These are phyloP conservation scores for Coemansia sp. DNA, from an alignment of 371 early-diverging fungal genomes.

Conservation along the genomic window DNA sequence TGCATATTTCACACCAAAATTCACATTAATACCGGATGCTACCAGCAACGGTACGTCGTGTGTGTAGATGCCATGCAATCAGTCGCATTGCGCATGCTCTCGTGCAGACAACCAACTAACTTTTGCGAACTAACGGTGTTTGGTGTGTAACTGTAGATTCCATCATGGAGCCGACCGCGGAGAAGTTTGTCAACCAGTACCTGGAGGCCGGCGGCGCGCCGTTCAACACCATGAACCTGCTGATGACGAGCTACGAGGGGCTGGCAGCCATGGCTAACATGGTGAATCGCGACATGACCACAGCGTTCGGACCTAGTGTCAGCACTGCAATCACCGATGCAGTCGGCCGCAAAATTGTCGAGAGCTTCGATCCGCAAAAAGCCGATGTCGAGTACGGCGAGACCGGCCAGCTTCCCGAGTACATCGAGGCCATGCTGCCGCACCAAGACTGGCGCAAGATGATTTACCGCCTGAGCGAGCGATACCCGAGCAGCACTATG, in stretches of 20 bases:
- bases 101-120: too few species aligned
- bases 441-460: slow-evolving; percentile 63
- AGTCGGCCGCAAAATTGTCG: slow-evolving; percentile 57
- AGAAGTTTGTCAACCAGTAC: slow-evolving; percentile 53
- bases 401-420: slow-evolving; percentile 52
- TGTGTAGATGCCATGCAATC: background rate
- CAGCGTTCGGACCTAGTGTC: slow-evolving; percentile 54
- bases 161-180: slow-evolving; percentile 63
- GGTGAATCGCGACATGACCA: slow-evolving; percentile 51
- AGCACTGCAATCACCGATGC: slow-evolving; percentile 55
- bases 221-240: slow-evolving; percentile 59
- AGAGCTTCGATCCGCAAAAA: slow-evolving; percentile 59
- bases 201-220: slow-evolving; percentile 63
- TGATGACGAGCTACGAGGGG: slow-evolving; percentile 66
- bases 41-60: background rate
- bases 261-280: slow-evolving; percentile 67
- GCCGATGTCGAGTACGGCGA: slow-evolving; percentile 57
- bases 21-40: too few species aligned
- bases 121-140: too few species aligned
- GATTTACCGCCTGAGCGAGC: slow-evolving; percentile 64
- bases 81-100: background rate
- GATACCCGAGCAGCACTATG: slow-evolving; percentile 59
- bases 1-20: too few species aligned
- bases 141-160: slow-evolving; percentile 60
- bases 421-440: slow-evolving; percentile 57